Conservation (phyloP, 1,284 basidiomycete genomes). For the Cryptococcus sp. region DNA sequence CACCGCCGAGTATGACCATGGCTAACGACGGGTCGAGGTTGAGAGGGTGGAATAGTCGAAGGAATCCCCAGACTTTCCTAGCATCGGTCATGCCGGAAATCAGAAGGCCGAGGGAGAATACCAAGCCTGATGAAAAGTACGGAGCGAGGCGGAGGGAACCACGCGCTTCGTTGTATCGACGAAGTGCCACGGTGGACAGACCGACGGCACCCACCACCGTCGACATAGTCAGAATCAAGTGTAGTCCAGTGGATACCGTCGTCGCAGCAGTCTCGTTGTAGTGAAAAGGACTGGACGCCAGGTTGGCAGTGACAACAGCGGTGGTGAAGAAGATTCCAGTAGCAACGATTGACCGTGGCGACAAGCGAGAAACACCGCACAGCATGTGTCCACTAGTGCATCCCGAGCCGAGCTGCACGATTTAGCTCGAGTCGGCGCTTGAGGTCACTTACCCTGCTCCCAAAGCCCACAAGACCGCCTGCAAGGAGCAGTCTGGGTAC, state of each 20-base stretch:
- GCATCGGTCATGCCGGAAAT: slow-evolving; percentile 62
- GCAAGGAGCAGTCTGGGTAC: slow-evolving; percentile 55
- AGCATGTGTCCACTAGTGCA: slow-evolving; percentile 64
- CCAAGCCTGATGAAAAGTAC: slow-evolving; percentile 56
- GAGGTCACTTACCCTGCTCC: slow-evolving; percentile 59
- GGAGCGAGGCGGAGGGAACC: slow-evolving; percentile 19
- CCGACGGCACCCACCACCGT: neutral
- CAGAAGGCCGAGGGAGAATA: slow-evolving; percentile 62
- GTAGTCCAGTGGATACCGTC: slow-evolving; percentile 40
- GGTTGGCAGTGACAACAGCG: slow-evolving; percentile 55
- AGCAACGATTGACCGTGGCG: slow-evolving; percentile 58
- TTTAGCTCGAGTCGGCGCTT: slow-evolving; percentile 21
- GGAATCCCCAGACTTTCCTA: slow-evolving; percentile 61
- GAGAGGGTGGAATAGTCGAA: slow-evolving; percentile 51
- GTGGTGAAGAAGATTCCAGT: slow-evolving; percentile 62
- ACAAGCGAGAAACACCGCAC: slow-evolving; percentile 65
- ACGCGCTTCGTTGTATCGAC: neutral
- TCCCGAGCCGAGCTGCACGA: slow-evolving; percentile 12
- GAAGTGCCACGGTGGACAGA: neutral
- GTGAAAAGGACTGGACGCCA: slow-evolving; percentile 58
- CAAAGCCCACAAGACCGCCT: slow-evolving; percentile 65
- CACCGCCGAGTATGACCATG: slow-evolving; percentile 54
- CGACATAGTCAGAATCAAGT: neutral
- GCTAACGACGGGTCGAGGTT: slow-evolving; percentile 55
- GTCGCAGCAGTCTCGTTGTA: slow-evolving; percentile 42